Evolutionary conservation across 2,329 filamentous ascomycete genomes (phyloP).

Genomic region (Cladophialophora carrionii): DNA sequence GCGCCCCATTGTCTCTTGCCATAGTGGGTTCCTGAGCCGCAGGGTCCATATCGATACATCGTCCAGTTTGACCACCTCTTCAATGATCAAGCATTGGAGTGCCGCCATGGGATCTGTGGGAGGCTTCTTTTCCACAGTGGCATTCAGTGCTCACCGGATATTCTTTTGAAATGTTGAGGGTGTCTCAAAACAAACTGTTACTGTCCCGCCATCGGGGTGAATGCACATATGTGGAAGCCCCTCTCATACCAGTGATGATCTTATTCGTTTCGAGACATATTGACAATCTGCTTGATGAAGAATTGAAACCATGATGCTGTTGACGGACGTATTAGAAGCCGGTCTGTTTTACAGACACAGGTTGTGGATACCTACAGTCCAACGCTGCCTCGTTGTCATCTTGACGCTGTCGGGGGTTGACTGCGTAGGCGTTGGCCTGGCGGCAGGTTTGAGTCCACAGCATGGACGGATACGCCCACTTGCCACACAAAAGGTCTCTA

Average conservation of each 20-base stretch:
- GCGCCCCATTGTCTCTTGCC: constrained; percentile 13
- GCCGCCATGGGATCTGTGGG: constrained; percentile 17
- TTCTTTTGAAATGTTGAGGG: constrained; percentile 17
- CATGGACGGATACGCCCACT: constrained; percentile 25
- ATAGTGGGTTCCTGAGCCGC: constrained; percentile 30
- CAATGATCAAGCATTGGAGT: constrained; percentile 39
- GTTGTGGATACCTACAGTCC: constrained; percentile 17
- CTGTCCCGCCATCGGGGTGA: constrained; percentile 11
- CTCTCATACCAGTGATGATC: constrained; percentile 37
- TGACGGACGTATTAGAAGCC: not conserved
- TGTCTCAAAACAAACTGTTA: constrained; percentile 30
- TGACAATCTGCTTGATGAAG: constrained; percentile 33
- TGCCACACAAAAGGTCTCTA: constrained; percentile 10
- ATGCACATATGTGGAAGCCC: constrained; percentile 34
- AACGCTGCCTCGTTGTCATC: constrained; percentile 13
- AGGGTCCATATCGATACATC: constrained; percentile 42
- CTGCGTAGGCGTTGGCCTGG: constrained; percentile 27
- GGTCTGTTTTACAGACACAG: not conserved
- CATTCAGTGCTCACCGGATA: constrained; percentile 17
- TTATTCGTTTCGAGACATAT: not conserved
- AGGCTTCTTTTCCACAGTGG: not conserved
- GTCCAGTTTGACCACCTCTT: constrained; percentile 37
- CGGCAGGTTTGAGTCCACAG: constrained; percentile 26
- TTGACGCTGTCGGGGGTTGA: constrained; percentile 10
- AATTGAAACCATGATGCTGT: constrained; percentile 38